Base-by-base conservation (phyloP, 225 moss, liverwort and hornwort genomes). In the Sphagnum tenellum region DNA sequence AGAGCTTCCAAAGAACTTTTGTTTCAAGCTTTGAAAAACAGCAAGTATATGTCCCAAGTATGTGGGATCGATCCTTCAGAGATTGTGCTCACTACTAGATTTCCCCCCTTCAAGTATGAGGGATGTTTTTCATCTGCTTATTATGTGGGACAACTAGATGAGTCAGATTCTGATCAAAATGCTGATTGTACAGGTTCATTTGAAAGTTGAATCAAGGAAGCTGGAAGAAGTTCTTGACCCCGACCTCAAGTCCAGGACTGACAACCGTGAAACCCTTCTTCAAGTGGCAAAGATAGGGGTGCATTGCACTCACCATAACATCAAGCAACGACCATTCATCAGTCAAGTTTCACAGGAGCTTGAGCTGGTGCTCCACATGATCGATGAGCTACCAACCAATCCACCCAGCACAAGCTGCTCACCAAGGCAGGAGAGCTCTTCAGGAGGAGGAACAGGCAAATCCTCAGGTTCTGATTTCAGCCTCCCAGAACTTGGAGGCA, bases 281-380 rank as follows among this genome's bases (percentile, higher is more conserved):
- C 79, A 86, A 62, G 89, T 91, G 91, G 84, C 88, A 58, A 74
- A 68, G 44, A 29, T 91, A 4, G 91, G 84, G 13, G 75, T 91
- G 59, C 84, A 77, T 47, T 91, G 89, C 76, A 84, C 79, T 29
- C 80, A 77, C 11, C 72, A 86, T 29, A 86, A 86, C 50, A 55
- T 81, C 2, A 79, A 75, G 65, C 61, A 78, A 3, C 79, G 91
- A 2, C 89, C 89, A 2, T 50, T 61, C 57, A 84, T 91, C 86
- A 77, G 75, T 60, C 61, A 75, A 48, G 82, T 86, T 62, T 79
- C 74, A 63, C 44, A 75, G 61, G 86, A 82, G 73, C 82, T 91
- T 2, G 91, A 91, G 75, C 64, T 68, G 8, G 86, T 78, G 8
- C 59, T 89, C 48, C 78, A 82, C 11, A 72, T 69, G 4, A 66